Conservation (phyloP, 176 grass and related monocot genomes). For the Carex parvula region DNA sequence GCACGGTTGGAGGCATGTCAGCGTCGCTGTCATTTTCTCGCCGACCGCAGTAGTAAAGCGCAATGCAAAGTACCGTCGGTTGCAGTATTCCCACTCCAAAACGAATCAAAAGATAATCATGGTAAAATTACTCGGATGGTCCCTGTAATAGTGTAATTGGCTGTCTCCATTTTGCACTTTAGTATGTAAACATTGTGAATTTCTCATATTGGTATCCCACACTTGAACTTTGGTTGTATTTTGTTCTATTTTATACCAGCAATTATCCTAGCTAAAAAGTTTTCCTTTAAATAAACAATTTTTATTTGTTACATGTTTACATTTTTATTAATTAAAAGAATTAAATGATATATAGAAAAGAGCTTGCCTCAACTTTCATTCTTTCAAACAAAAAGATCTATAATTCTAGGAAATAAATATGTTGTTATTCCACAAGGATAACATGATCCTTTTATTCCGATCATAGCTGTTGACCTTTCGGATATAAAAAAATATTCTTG, state of each 20-base stretch:
- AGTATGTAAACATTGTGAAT: not conserved
- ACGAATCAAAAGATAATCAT: constrained; percentile 1
- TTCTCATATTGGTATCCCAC: not conserved
- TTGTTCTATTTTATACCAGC: not conserved
- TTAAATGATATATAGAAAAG: no score
- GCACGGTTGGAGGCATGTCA: not conserved
- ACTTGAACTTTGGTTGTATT: not conserved
- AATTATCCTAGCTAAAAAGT: not conserved
- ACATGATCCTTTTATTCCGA: no score
- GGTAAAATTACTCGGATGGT: not conserved
- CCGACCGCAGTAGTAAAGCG: not conserved
- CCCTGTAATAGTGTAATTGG: not conserved
- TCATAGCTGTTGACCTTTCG: no score
- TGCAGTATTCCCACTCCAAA: constrained; percentile 26
- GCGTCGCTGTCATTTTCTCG: not conserved
- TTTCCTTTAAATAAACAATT: no score
- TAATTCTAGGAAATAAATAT: no score
- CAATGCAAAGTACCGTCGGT: not conserved
- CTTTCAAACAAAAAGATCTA: no score
- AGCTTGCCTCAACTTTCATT: no score
- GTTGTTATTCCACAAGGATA: no score
- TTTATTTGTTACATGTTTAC: no score
- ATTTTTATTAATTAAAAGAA: no score
- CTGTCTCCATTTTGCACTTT: not conserved
- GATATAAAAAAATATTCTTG: no score